Conservation (phyloP, 768 basidiomycete species). For the Podaxis rugospora region DNA sequence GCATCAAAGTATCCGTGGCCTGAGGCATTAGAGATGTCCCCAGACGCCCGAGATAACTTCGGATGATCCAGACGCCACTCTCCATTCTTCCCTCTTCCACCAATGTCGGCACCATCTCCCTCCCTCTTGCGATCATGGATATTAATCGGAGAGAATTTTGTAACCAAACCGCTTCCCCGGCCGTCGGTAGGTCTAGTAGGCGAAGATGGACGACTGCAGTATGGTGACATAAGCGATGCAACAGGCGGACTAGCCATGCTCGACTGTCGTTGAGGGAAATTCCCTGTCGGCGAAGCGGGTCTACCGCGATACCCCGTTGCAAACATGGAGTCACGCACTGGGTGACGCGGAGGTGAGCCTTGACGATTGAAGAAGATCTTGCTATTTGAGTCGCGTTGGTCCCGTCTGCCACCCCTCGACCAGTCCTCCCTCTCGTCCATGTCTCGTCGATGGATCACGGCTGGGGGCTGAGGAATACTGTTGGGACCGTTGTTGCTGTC, state of each 20-base stretch:
- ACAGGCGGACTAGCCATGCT: neutral
- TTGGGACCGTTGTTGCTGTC: neutral
- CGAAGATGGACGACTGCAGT: constrained; percentile 2
- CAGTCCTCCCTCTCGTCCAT: neutral
- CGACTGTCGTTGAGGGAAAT: neutral
- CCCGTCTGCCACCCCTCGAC: neutral
- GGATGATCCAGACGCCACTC: constrained; percentile 27
- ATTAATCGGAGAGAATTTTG: constrained; percentile 3
- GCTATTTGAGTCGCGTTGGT: neutral
- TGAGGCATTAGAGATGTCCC: constrained; percentile 16
- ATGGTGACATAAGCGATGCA: neutral
- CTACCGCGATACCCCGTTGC: constrained; percentile 1
- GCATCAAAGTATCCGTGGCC: constrained; percentile 20
- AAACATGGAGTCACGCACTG: neutral
- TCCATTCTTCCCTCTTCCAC: constrained; percentile 2
- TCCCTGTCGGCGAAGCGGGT: constrained; percentile 2
- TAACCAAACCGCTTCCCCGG: neutral
- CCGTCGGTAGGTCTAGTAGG: neutral
- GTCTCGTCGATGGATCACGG: constrained; percentile 15
- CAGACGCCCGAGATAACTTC: constrained; percentile 28
- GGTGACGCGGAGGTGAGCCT: neutral
- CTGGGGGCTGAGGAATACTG: constrained; percentile 22
- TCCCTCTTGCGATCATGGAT: neutral
- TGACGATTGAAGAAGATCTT: constrained; percentile 1
- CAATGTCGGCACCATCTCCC: neutral